Base-by-base conservation (phyloP, 2,329 filamentous ascomycete species). In the Penicillium sp. region DNA sequence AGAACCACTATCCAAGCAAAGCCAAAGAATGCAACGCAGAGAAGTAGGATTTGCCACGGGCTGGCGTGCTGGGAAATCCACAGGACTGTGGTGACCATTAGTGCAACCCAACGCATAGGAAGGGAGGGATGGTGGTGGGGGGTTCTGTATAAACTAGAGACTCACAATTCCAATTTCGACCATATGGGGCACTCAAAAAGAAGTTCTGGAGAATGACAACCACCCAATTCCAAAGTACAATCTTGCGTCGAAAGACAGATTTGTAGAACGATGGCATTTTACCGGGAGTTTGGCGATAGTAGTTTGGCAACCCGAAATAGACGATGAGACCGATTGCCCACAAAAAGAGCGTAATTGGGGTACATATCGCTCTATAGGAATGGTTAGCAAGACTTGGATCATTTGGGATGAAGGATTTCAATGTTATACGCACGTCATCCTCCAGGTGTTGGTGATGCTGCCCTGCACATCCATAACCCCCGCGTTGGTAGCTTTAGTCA, bases 171-270 rank as follows among this genome's bases (percentile, higher is more conserved):
- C 82, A 85, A 63, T 83, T 84, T 45, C 82, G 77, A 37, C 82
- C 82, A 59, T 84, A 85, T 1, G 79, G 80, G 0, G 82, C 76
- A 22, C 78, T 80, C 26, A 85, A 73, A 69, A 81, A 85, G 73
- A 82, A 83, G 65, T 85, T 85, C 61, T 84, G 81, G 29, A 84
- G 66, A 51, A 83, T 69, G 37, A 84, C 78, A 3, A 78, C 76
- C 50, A 81, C 67, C 64, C 84, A 80, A 69, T 83, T 84, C 82
- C 82, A 85, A 12, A 82, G 70, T 39, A 84, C 76, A 52, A 84
- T 80, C 66, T 83, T 83, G 52, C 82, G 77, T 41, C 80, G 74
- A 54, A 77, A 72, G 7, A 84, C 72, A 2, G 80, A 78, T 46
- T 71, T 74, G 67, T 84, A 85, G 71, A 85, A 84, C 17, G 78